Base-by-base conservation (phyloP, 805 yeast species). In the Ogataea philodendri region DNA sequence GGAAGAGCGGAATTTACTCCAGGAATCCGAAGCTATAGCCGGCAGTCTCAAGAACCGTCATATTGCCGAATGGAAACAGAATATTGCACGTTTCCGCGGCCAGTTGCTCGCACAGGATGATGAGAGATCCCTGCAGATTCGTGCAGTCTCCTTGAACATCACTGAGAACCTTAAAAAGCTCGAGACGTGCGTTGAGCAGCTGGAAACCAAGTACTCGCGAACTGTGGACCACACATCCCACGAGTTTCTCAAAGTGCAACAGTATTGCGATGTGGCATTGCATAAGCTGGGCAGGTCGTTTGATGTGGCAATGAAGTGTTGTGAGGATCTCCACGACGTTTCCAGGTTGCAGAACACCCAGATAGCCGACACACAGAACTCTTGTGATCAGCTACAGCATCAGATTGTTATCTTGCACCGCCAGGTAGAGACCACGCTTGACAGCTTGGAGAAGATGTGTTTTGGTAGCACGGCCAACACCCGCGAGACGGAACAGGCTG, bases 121-220 rank as follows among this genome's bases (percentile, higher is more conserved):
- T 10, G 26, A 22, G 16, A 25, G 28, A 14, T 10, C 22, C 5
- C 11, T 9, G 7, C 15, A 25, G 13, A 23, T 41, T 11, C 33
- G 33, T 15, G 21, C 15, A 5, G 17, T 36, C n/a, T 41, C 39
- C 5, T 15, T 13, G 3, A 32, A 32, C 7, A 32, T 41, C 9
- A 22, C 32, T 9, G 17, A 22, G 14, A 36, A 41, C 26, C 16
- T 41, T 22, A 13, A 15, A 7, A 15, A 11, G 5, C 22, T 41
- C 4, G 39, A 36, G 14, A 9, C 21, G 5, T 37, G 37, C 16
- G 23, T 29, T 15, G 19, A 8, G 5, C 19, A 26, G 6, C 30
- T 42, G 21, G 23, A 30, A 9, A n/a, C 22, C 22, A 27, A 15
- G 18, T 10, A 18, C 23, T 2, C 20, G 23, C 5, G 24, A n/a